Percentiles rank a stretch among this genome's conserved stretches.
phyloP scores from a whole-genome alignment of 2,329 filamentous ascomycete species.

The Paraphoma chrysanthemicola region DNA sequence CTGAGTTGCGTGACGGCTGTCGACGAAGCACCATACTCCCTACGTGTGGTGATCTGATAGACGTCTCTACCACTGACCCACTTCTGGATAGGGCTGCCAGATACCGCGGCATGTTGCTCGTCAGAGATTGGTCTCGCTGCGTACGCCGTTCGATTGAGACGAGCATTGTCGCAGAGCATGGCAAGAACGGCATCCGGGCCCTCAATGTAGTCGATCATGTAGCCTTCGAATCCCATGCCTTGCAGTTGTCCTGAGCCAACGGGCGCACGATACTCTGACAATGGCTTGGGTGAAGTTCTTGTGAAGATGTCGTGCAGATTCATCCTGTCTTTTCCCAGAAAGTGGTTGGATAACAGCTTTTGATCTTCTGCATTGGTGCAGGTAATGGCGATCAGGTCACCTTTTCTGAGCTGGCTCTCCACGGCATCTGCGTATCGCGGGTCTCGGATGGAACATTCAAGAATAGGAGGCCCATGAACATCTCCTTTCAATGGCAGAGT shows the following conservation, averaged over 20 bases:
- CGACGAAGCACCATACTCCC: conserved; percentile 81
- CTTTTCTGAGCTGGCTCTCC: conserved; percentile 62
- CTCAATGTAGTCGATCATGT: conserved; percentile 77
- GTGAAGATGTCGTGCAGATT: conserved; percentile 74
- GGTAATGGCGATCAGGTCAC: conserved; percentile 70
- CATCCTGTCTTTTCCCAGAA: conserved; percentile 62
- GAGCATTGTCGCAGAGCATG: conserved; percentile 81
- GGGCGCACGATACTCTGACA: conserved; percentile 64
- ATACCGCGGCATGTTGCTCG: conserved; percentile 71
- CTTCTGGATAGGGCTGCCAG: conserved; percentile 63
- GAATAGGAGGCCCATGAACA: conserved; percentile 80
- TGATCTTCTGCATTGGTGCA: conserved; percentile 79
- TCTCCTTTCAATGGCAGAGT: conserved; percentile 69
- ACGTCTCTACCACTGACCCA: conserved; percentile 73
- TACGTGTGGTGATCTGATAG: conserved; percentile 68
- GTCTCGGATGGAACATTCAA: conserved; percentile 81
- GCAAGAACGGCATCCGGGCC: conserved; percentile 85
- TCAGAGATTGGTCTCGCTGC: conserved; percentile 68
- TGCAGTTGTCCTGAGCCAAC: conserved; percentile 63
- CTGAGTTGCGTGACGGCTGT: conserved; percentile 69
- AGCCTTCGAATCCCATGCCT: conserved; percentile 75
- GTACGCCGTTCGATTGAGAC: conserved; percentile 73
- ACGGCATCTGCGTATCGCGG: conserved; percentile 68
- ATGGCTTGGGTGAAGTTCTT: conserved; percentile 64
- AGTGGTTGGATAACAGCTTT: conserved; percentile 70